Conservation (phyloP, 2,329 filamentous ascomycete species). For the Exophiala aquamarina region DNA sequence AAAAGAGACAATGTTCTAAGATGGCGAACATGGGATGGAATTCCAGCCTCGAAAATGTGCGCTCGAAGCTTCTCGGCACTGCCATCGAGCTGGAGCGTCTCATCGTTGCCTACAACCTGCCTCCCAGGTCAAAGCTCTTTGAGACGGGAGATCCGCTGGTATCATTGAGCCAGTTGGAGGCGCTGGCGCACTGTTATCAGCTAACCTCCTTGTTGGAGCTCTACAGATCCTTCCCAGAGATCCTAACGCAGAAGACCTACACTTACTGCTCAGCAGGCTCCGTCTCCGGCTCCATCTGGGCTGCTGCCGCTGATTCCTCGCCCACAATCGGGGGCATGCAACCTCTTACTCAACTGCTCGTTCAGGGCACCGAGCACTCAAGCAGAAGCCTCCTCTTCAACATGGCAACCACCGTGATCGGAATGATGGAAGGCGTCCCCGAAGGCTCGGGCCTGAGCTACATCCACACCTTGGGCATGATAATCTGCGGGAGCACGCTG, state of each 20-base stretch:
- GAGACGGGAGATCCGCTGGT: neutral
- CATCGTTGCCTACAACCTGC: neutral
- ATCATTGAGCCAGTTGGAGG: neutral
- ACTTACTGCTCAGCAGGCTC: neutral
- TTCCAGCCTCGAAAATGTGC: neutral
- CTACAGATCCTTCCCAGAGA: slow-evolving; percentile 1
- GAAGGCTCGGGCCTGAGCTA: neutral
- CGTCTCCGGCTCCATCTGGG: neutral
- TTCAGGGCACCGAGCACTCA: neutral
- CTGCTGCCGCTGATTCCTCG: neutral
- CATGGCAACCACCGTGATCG: neutral
- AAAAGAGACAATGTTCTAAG: neutral
- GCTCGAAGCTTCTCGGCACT: neutral
- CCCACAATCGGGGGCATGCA: neutral
- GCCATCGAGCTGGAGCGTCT: neutral
- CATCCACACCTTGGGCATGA: slow-evolving; percentile 1
- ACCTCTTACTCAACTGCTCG: neutral
- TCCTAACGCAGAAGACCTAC: no score
- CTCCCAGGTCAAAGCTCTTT: neutral
- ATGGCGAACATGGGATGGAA: neutral
- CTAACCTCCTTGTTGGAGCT: slow-evolving; percentile 3
- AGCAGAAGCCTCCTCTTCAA: neutral
- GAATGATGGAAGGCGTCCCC: neutral
- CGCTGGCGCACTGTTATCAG: neutral
- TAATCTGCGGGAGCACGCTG: neutral